Base-by-base conservation (phyloP, 2,329 filamentous ascomycete species). In the Drechslera avenae region DNA sequence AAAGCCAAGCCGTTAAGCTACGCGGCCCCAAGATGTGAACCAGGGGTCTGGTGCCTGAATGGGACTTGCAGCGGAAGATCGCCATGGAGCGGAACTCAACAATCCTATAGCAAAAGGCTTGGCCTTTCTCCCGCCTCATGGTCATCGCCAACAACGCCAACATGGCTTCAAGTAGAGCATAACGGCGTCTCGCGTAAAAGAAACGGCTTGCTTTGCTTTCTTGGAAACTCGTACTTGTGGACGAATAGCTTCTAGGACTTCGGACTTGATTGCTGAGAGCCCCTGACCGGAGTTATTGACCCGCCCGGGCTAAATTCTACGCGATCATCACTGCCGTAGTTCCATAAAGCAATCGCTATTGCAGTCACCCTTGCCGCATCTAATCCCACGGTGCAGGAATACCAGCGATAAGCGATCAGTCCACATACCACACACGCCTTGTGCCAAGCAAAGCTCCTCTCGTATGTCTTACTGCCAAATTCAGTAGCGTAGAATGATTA, bases 41-140 rank as follows among this genome's bases (percentile, higher is more conserved):
- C 44, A 49, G 46, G 21, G 37, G 45, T 30, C 33, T 26, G 44
- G 46, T 53, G 23, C 40, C 18, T 56, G 52, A 50, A 43, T 40
- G 54, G 43, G 36, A 56, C 44, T 47, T 50, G 44, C 43, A 45
- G 54, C 54, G 59, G 50, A 50, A 45, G 49, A 56, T 51, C 47
- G 49, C 56, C 49, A 52, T 42, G 47, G 43, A 34, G 13, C 50
- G 50, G 45, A 50, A 56, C 31, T 23, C 46, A 42, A 42, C 32
- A 48, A 30, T 13, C 9, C 37, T 10, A 30, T 42, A 49, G 46
- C 26, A 39, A 19, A 21, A 5, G 33, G 12, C 46, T 49, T 49
- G 46, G 46, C 46, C 30, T 32, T 26, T 36, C 23, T 17, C 10
- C 18, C 43, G 31, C 39, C 34, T 21, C 23, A 26, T 43, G 23